These are phyloP conservation scores for Heliamphora exappendiculata DNA, from an alignment of 148 eudicot species.

Conservation along the genomic window DNA sequence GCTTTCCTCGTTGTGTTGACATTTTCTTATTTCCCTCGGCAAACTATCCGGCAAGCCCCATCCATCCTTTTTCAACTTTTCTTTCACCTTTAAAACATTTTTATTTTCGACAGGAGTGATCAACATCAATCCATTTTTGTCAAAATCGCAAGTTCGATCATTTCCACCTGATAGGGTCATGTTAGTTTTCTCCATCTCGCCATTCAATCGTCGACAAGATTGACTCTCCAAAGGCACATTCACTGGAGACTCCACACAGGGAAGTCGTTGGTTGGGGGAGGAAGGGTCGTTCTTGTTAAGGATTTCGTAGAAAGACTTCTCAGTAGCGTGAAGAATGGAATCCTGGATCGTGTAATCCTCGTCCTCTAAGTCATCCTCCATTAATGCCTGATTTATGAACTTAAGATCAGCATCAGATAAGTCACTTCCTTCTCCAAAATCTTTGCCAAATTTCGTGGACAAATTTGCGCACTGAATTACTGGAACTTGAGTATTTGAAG, in stretches of 20 bases:
- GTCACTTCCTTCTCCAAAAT: not conserved
- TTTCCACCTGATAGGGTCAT: not conserved
- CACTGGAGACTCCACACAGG: not conserved
- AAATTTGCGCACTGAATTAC: not conserved
- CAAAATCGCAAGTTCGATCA: not conserved
- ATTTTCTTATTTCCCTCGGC: constrained; percentile 25
- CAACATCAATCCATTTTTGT: no score
- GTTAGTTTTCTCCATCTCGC: not conserved
- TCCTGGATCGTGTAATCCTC: constrained; percentile 1
- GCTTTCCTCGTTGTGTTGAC: constrained; percentile 14
- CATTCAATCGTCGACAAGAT: not conserved
- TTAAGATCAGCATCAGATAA: not conserved
- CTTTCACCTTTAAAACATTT: not conserved
- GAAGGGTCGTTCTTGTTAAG: not conserved
- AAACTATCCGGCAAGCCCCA: not conserved
- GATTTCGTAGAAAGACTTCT: constrained; percentile 10
- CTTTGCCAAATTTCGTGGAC: not conserved
- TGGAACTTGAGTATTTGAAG: not conserved
- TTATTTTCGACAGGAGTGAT: not conserved
- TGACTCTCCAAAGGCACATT: not conserved
- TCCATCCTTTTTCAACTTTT: not conserved
- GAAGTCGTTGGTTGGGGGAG: not conserved
- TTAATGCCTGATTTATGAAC: constrained; percentile 8
- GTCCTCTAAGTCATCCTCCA: constrained; percentile 10
- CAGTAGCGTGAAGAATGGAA: constrained; percentile 10